A percentile compares a stretch with the other conserved stretches of the same genome.
Conservation (phyloP, 495 filamentous ascomycete species). For the Penicillium herquei region DNA sequence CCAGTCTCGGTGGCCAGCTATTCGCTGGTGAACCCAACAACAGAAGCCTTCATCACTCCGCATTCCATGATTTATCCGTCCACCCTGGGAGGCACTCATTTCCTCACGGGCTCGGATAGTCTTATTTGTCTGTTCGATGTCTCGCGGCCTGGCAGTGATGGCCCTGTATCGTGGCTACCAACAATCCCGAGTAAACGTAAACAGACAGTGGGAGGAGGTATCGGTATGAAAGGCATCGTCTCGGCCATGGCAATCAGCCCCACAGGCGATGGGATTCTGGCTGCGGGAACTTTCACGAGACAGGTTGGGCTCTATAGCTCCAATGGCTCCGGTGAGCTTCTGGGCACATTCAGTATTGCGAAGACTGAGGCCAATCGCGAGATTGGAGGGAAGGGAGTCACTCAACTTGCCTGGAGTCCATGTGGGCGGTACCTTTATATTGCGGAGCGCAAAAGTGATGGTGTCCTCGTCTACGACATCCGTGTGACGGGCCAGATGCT, state of each 20-base stretch:
- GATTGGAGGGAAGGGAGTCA: slow-evolving; percentile 67
- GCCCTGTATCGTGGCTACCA: slow-evolving; percentile 59
- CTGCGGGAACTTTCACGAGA: slow-evolving; percentile 79
- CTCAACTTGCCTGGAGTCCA: slow-evolving; percentile 74
- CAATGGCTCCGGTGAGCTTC: slow-evolving; percentile 60
- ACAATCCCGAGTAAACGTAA: slow-evolving; percentile 77
- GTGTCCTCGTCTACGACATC: slow-evolving; percentile 79
- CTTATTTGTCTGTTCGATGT: slow-evolving; percentile 78
- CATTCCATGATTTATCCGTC: slow-evolving; percentile 68
- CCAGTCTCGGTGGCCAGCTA: slow-evolving; percentile 58
- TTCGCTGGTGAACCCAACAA: slow-evolving; percentile 67
- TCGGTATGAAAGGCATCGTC: slow-evolving; percentile 83
- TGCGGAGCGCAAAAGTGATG: slow-evolving; percentile 75
- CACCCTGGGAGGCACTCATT: slow-evolving; percentile 52
- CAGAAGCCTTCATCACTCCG: slow-evolving; percentile 75
- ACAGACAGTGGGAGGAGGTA: slow-evolving; percentile 63
- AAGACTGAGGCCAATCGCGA: slow-evolving; percentile 37
- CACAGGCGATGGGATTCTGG: slow-evolving; percentile 57
- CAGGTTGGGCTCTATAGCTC: slow-evolving; percentile 75
- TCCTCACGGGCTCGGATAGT: slow-evolving; percentile 71
- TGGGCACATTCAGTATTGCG: slow-evolving; percentile 62
- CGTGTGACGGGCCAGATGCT: slow-evolving; percentile 68
- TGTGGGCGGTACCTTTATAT: slow-evolving; percentile 87
- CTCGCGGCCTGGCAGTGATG: slow-evolving; percentile 55
- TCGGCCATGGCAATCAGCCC: slow-evolving; percentile 59